Base-by-base conservation (phyloP, 2,329 filamentous ascomycete genomes). In the Gyromitra esculenta region DNA sequence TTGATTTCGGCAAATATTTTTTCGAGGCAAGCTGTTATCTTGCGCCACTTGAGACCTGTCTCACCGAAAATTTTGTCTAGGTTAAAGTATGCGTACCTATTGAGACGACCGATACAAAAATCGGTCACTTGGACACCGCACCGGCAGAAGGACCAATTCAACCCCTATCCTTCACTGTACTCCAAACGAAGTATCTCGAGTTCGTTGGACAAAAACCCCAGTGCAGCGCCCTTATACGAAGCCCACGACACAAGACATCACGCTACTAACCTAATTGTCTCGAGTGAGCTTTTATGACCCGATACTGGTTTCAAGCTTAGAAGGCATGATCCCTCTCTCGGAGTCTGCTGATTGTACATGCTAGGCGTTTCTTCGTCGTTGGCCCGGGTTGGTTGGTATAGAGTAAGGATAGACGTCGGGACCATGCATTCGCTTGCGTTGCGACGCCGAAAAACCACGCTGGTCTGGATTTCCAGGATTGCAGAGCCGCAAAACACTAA, bases 401-500 rank as follows among this genome's bases (percentile, higher is more conserved):
- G 50, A 54, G 50, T 54, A 25, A 25, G 21, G 50, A 31, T 25
- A 21, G 48, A n/a, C 11, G 18, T 31, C 50, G 50, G 50, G 5
- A 54, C 5, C 35, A 60, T 21, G 57, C 57, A 41, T 57, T 41
- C 56, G 56, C 35, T 60, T 60, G 41, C 21, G 8, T 18, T 21
- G 52, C 21, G 50, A 45, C 35, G 43, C 11, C 43, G 11, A 5
- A 45, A 45, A 45, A 15, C 15, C 11, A 45, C 11, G 15, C 25
- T 4, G 25, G 25, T 31, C 25, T 3, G 25, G 25, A 31, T 31
- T 52, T 52, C 57, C 13, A 60, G 54, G 57, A 48, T 41, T 41
- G 66, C 66, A 52, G 66, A 70, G 66, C 66, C 66, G 50, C 50
- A 54, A 54, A 5, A 54, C 21, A 25, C 21, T 31, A 31, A 31